Evolutionary conservation across 2,329 filamentous ascomycete species (phyloP).

Genomic region (Phyllosticta capitalensis): DNA sequence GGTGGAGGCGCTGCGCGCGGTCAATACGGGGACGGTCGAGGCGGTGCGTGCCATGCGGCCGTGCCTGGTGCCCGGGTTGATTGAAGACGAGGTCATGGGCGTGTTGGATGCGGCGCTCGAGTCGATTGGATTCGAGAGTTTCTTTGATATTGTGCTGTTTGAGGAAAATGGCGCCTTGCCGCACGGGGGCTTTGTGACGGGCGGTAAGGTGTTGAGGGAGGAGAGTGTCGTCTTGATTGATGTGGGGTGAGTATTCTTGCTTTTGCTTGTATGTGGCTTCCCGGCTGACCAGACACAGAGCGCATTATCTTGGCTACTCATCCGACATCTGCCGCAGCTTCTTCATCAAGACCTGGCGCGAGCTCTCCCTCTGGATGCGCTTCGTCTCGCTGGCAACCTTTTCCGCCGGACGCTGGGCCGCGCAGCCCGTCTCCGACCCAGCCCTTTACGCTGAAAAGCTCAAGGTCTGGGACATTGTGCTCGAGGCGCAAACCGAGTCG

Average conservation of each 20-base stretch:
- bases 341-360: slow-evolving; percentile 29
- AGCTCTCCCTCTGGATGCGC: slow-evolving; percentile 24
- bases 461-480: slow-evolving; percentile 49
- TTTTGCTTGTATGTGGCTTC: slow-evolving; percentile 15
- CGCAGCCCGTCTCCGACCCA: slow-evolving; percentile 5
- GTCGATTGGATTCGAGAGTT: slow-evolving; percentile 45
- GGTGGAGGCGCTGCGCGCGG: slow-evolving; percentile 48
- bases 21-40: slow-evolving; percentile 55
- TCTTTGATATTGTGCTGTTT: slow-evolving; percentile 57
- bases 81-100: slow-evolving; percentile 47
- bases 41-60: slow-evolving; percentile 49
- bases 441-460: slow-evolving; percentile 38
- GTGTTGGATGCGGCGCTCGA: slow-evolving; percentile 48
- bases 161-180: slow-evolving; percentile 46
- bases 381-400: slow-evolving; percentile 9
- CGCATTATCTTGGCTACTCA: slow-evolving; percentile 53
- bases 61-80: slow-evolving; percentile 46
- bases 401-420: not conserved
- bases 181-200: slow-evolving; percentile 44
- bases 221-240: slow-evolving; percentile 55
- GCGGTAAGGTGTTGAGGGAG: slow-evolving; percentile 39
- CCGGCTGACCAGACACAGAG: slow-evolving; percentile 21
- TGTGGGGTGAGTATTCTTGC: slow-evolving; percentile 30
- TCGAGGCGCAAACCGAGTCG: slow-evolving; percentile 52
- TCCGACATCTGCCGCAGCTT: slow-evolving; percentile 57